Conservation (phyloP, 305 asterid species). For the Fraxinus dipetala region DNA sequence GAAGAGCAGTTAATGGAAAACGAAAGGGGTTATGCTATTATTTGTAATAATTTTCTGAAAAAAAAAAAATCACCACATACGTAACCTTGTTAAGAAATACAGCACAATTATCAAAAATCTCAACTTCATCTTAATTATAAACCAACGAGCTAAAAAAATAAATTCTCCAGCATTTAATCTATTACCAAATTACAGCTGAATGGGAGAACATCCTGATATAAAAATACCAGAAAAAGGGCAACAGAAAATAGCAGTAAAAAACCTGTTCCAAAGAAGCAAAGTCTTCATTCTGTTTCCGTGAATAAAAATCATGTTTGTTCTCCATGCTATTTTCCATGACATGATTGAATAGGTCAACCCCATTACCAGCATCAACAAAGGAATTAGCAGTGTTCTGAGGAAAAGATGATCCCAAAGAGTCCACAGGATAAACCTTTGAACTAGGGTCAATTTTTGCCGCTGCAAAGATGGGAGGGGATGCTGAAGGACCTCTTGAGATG, state of each 20-base stretch:
- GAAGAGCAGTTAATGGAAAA: not conserved
- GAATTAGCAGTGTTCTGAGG: conserved; percentile 37
- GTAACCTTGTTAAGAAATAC: not conserved
- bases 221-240: not conserved
- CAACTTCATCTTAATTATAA: not conserved
- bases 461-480: conserved; percentile 39
- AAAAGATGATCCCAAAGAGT: conserved; percentile 54
- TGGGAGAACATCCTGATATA: not conserved
- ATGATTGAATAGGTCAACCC: conserved; percentile 48
- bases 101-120: conserved; percentile 9
- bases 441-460: conserved; percentile 44
- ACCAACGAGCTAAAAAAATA: not conserved
- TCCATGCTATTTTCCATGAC: conserved; percentile 27
- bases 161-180: not conserved
- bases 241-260: conserved; percentile 27
- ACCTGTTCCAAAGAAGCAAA: conserved; percentile 98
- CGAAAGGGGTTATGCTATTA: not conserved
- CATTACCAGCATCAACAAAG: conserved; percentile 46
- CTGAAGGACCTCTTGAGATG: conserved; percentile 56
- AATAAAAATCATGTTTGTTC: conserved; percentile 40
- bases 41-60: not conserved
- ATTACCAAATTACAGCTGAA: not conserved
- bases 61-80: not conserved
- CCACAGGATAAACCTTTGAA: conserved; percentile 57
- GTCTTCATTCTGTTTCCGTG: conserved; percentile 83